Evolutionary conservation across 768 basidiomycete genomes (phyloP).

Genomic region (Scleroderma citrinum): DNA sequence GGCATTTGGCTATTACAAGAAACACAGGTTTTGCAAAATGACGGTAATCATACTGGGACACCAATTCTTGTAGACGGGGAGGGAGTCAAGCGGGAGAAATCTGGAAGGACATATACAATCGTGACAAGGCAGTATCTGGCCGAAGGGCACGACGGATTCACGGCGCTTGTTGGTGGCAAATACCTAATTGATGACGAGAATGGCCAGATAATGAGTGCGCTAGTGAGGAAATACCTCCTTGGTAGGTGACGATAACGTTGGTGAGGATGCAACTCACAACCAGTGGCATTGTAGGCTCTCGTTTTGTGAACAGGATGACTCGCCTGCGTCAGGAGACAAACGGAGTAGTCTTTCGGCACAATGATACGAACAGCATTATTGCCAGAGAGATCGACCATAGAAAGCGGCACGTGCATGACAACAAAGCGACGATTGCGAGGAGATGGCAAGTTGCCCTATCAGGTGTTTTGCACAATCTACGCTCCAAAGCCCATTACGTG

Average conservation of each 20-base stretch:
- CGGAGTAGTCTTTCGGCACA: conserved; percentile 31
- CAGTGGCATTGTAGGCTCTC: conserved; percentile 46
- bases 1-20: conserved; percentile 60
- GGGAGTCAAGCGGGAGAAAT: conserved; percentile 45
- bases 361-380: conserved; percentile 40
- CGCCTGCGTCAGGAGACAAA: conserved; percentile 29
- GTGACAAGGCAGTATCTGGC: conserved; percentile 88
- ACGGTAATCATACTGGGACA: conserved; percentile 19
- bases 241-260: conserved; percentile 37
- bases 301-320: conserved; percentile 64
- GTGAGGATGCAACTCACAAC: not conserved
- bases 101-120: conserved; percentile 62
- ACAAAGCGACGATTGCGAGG: conserved; percentile 25
- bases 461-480: conserved; percentile 38
- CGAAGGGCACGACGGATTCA: conserved; percentile 78
- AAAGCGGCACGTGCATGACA: conserved; percentile 20
- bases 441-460: conserved; percentile 46
- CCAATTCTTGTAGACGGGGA: conserved; percentile 42
- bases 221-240: conserved; percentile 80
- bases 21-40: conserved; percentile 13
- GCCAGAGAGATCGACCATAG: conserved; percentile 42
- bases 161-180: conserved; percentile 54
- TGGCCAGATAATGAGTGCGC: conserved; percentile 69
- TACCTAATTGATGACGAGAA: conserved; percentile 80
- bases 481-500: conserved; percentile 49